Conservation (phyloP, 2,329 filamentous ascomycete genomes). For the Aspergillus sp. region DNA sequence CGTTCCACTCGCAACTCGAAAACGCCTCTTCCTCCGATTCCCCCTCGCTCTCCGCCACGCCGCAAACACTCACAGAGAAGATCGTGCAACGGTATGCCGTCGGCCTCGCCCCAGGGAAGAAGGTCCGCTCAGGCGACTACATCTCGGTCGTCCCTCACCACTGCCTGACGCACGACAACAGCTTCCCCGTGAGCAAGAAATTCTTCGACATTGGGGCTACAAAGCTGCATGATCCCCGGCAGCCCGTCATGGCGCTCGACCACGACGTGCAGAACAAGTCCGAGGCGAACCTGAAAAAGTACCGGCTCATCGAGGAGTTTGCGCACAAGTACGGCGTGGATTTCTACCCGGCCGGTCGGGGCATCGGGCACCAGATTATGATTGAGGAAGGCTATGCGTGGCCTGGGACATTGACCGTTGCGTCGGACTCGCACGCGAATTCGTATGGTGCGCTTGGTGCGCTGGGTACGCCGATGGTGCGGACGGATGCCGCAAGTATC, state of each 20-base stretch:
- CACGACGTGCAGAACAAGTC: constrained; percentile 87
- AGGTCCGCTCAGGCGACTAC: constrained; percentile 80
- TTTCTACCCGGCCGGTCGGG: constrained; percentile 76
- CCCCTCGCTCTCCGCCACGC: constrained; percentile 65
- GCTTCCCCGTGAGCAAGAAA: constrained; percentile 74
- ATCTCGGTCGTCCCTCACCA: constrained; percentile 72
- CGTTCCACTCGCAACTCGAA: constrained; percentile 62
- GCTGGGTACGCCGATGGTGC: constrained; percentile 78
- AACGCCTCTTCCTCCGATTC: constrained; percentile 73
- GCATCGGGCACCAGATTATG: constrained; percentile 80
- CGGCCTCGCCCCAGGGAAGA: constrained; percentile 75
- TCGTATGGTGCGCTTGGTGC: constrained; percentile 82
- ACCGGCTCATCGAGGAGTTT: constrained; percentile 79
- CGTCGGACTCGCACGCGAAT: constrained; percentile 72
- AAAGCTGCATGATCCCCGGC: constrained; percentile 70
- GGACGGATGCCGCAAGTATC: constrained; percentile 84
- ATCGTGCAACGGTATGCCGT: constrained; percentile 83
- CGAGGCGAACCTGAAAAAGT: constrained; percentile 81
- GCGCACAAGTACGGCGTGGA: constrained; percentile 75
- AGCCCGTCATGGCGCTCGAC: constrained; percentile 83
- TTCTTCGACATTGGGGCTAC: constrained; percentile 83
- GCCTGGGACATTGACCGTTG: constrained; percentile 83
- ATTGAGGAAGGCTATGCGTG: constrained; percentile 83
- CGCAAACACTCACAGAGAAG: constrained; percentile 89
- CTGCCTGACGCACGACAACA: constrained; percentile 89